Evolutionary conservation across 1,284 basidiomycete species (phyloP), one percentile per base, ranked within the genome.

Genomic region (Naganishia sp.): DNA sequence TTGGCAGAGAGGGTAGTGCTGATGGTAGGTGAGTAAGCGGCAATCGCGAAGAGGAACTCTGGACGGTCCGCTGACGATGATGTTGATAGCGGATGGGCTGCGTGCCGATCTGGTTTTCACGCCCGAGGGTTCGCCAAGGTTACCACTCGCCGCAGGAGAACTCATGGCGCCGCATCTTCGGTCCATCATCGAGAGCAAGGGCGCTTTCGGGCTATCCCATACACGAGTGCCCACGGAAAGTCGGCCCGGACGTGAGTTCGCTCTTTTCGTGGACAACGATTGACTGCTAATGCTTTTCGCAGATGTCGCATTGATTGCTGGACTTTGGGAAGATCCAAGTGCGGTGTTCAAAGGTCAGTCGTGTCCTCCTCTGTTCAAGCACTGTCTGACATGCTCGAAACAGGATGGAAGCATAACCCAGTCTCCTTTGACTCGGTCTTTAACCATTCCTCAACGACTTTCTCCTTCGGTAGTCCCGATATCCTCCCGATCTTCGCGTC

Each of bases 251-350:
- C 92, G 90, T 76, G 25, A 46, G 59, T 55, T 31, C 11, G 6
- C n/a, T 33, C 54, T 3, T 21, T 16, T 2, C 50, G 7, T 15
- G 18, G 15, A 23, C 23, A 52, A 50, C 7, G 48, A 39, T 16
- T 6, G 43, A 44, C 0, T 54, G 13, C 6, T 7, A 25, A 15
- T 23, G 2, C 6, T 42, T 55, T 42, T 1, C 13, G 44, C 23
- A 68, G 66, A 82, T 64, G 91, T 94, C 36, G 92, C 92, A 33
- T 85, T 94, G 68, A 92, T 94, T 71, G 92, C 88, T 44, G 91
- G 91, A 9, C 92, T 94, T 90, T 94, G 94, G 75, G 92, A 94
- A 77, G 91, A 94, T 72, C 90, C 92, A 6, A 91, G 89, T 6
- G 92, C 91, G 15, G 92, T 94, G 23, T 36, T 92, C 88, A 69